These are phyloP conservation scores for Echites panduratus DNA, from an alignment of 257 asterid species.

Conservation along the genomic window DNA sequence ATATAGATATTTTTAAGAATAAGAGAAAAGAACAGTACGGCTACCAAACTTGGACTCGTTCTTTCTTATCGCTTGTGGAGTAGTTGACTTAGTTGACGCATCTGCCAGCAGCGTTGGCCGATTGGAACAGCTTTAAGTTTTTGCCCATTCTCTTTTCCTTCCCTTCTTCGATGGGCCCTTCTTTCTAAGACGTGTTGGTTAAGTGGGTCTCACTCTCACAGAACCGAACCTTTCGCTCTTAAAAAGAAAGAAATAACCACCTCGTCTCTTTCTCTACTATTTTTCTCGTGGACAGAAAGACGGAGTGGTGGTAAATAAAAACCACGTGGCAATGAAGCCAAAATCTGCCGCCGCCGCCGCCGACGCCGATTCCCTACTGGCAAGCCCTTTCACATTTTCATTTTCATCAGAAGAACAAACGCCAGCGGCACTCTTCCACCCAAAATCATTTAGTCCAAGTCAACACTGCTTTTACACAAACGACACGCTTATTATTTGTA, in stretches of 20 bases:
- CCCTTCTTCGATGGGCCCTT: background rate
- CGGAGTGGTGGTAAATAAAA: background rate
- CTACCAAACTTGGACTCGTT: no score
- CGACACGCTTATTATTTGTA: background rate
- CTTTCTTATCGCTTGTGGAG: no score
- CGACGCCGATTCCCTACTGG: background rate
- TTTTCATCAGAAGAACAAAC: background rate
- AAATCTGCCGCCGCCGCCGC: slow-evolving; percentile 1
- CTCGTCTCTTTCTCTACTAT: no score
- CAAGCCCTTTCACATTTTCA: background rate
- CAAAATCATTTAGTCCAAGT: slow-evolving; percentile 5
- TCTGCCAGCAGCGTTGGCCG: background rate
- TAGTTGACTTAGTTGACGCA: background rate
- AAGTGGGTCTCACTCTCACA: background rate
- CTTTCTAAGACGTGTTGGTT: background rate
- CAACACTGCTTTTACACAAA: background rate
- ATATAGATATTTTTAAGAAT: no score
- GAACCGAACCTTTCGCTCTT: no score
- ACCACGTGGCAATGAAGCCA: background rate
- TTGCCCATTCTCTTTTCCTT: background rate
- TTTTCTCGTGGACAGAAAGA: no score
- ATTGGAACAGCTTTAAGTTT: no score
- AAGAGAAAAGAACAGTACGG: no score
- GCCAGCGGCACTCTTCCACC: background rate
- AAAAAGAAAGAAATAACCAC: no score